These are phyloP conservation scores for Naganishia antarctica DNA, from an alignment of 768 basidiomycete species.

Conservation along the genomic window DNA sequence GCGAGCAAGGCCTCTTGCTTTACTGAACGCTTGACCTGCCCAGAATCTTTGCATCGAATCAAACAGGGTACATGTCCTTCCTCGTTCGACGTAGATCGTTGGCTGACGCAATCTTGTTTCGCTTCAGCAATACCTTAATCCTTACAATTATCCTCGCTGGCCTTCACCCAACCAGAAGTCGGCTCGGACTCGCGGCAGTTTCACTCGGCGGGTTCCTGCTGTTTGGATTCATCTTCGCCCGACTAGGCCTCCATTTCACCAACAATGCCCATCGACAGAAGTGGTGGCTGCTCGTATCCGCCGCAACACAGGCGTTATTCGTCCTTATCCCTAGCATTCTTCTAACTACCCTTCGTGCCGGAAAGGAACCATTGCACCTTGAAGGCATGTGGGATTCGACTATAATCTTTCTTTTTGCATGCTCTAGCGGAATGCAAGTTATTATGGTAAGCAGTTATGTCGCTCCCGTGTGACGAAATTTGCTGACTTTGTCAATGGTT, in stretches of 20 bases:
- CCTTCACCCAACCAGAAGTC: conserved; percentile 13
- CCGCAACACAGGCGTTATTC: neutral
- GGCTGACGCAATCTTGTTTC: too few species aligned
- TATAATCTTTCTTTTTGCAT: conserved; percentile 7
- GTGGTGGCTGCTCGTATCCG: conserved; percentile 14
- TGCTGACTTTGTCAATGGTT: neutral
- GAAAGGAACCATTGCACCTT: neutral
- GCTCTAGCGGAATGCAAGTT: neutral
- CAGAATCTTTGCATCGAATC: conserved; percentile 19
- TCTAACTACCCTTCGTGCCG: neutral
- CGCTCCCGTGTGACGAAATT: too few species aligned
- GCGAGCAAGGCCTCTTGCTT: neutral
- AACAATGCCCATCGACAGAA: conserved; percentile 14
- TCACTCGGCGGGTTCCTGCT: conserved; percentile 8
- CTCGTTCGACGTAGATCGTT: neutral
- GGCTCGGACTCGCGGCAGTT: conserved; percentile 5
- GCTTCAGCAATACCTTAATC: conserved; percentile 1
- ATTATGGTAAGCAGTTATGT: neutral
- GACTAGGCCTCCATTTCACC: conserved; percentile 5
- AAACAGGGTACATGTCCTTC: neutral
- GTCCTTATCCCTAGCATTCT: neutral
- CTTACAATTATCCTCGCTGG: conserved; percentile 16
- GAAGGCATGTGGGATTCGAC: conserved; percentile 2
- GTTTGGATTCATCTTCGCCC: conserved; percentile 15
- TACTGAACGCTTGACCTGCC: neutral